Evolutionary conservation across 2,329 filamentous ascomycete genomes (phyloP), one percentile per base, ranked within the genome.

Genomic region (Teratosphaeria nubilosa): DNA sequence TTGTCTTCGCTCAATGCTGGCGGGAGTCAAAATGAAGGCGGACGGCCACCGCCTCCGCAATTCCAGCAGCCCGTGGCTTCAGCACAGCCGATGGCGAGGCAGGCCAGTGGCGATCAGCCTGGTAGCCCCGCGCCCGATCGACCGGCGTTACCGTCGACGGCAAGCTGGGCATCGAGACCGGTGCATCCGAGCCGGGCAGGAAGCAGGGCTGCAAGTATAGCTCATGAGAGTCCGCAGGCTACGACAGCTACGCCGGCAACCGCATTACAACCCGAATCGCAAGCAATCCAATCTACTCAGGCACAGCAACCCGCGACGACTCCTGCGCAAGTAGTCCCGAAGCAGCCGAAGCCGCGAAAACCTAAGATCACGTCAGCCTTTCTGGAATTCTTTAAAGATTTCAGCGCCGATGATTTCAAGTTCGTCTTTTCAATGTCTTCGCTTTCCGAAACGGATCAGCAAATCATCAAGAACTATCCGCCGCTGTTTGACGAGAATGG

Each of bases 1-100:
- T 76, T 97, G 41, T 97, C 92, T 1, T 95, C 91, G 20, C 89
- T 96, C 80, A 97, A 96, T 68, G 92, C 89, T 60, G 86, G 91
- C 58, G 88, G 87, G 62, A 91, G 88, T 1, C 90, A 86, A 70
- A 83, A 87, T 37, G 85, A 86, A 32, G 59, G 1, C 76, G 88
- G 55, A 76, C 61, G 61, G 55, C 61, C 62, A 45, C 76, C 78
- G 34, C 73, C 78, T 62, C 74, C 76, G 53, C 76, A 79, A 61
- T 75, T 76, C 32, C 79, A 79, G 58, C 76, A 78, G 37, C 74
- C 76, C 6, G 73, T 80, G 3, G 78, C 80, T 41, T 78, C 81
- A 3, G 78, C 80, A 37, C 79, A 80, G 59, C 76, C 80, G 0
- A 91, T 94, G 86, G 80, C 80, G 32, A 82, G 88, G 45, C 86